phyloP scores from a whole-genome alignment of 140 eudicot species.

The Flaveria floridana region DNA sequence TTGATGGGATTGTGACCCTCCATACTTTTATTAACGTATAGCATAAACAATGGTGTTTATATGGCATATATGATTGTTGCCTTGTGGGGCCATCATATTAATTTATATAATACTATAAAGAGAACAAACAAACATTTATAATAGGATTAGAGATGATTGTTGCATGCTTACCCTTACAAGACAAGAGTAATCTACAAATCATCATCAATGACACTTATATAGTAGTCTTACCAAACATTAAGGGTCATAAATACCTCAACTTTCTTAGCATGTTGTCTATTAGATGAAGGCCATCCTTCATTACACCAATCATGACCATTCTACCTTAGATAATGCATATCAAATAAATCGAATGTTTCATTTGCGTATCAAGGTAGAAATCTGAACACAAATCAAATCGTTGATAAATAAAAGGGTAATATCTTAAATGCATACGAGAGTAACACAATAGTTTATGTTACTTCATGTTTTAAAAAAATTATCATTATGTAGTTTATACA shows the following conservation, averaged over 20 bases:
- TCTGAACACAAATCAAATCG: not conserved
- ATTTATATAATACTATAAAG: conserved; percentile 14
- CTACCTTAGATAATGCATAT: conserved; percentile 18
- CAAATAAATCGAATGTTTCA: not conserved
- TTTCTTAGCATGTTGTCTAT: conserved; percentile 41
- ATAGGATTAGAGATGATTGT: conserved; percentile 32
- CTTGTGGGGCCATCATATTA: conserved; percentile 27
- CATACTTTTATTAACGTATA: not conserved
- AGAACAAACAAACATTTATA: conserved; percentile 25
- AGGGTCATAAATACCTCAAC: conserved; percentile 20
- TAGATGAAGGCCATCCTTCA: conserved; percentile 18
- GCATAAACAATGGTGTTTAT: conserved; percentile 6
- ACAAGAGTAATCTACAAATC: conserved; percentile 41
- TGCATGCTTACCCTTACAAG: conserved; percentile 37
- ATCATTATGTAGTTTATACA: not conserved
- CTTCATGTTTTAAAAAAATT: no score
- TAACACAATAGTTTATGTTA: not conserved
- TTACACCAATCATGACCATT: conserved; percentile 25
- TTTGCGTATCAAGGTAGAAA: not conserved
- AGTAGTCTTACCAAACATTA: conserved; percentile 22
- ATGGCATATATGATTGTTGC: not conserved
- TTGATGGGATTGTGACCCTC: conserved; percentile 11
- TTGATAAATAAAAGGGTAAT: not conserved
- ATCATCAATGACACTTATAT: conserved; percentile 31
- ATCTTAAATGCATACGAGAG: not conserved